These are phyloP conservation scores for Acacia melanoxylon DNA, from an alignment of 306 rosid species.

Conservation along the genomic window DNA sequence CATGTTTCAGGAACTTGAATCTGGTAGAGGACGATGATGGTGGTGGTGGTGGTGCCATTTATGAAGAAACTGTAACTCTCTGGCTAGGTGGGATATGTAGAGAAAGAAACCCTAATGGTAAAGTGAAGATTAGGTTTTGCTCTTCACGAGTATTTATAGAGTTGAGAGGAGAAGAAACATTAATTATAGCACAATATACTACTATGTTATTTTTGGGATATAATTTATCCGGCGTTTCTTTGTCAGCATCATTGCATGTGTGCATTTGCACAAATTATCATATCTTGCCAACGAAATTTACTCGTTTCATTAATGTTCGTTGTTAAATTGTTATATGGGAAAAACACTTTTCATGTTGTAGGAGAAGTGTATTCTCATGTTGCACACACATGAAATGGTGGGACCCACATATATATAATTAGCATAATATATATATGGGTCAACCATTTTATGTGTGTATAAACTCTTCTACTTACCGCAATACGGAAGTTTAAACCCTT, in stretches of 20 bases:
- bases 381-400: no score
- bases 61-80: neutral
- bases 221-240: neutral
- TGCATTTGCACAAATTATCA: neutral
- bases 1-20: constrained; percentile 9
- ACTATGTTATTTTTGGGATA: neutral
- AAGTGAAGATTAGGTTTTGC: neutral
- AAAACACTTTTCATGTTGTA: no score
- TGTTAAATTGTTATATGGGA: neutral
- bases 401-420: no score
- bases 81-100: neutral
- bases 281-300: neutral
- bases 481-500: no score
- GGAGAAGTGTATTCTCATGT: no score
- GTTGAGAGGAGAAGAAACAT: neutral
- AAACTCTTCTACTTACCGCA: no score
- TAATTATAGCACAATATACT: neutral
- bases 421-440: no score
- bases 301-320: neutral
- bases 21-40: neutral
- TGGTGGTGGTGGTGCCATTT: neutral
- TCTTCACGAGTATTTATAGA: neutral
- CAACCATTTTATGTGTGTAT: no score
- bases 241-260: neutral
- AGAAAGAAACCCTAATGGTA: neutral